Evolutionary conservation across 345 rosid genomes (phyloP), one percentile per base, ranked within the genome.

Genomic region (Draba incana): DNA sequence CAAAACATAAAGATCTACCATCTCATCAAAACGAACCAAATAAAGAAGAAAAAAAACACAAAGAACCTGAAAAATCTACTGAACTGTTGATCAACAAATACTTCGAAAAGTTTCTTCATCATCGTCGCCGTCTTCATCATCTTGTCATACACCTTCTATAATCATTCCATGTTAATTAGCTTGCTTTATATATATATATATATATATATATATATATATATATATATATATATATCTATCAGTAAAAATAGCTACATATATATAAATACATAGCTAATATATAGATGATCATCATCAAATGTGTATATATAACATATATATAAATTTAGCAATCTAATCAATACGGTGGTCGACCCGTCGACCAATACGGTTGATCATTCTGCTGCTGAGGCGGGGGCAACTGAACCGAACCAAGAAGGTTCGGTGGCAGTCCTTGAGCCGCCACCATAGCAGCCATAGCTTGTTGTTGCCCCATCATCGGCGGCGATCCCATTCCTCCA

Each of bases 351-450:
- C 93, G 86, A 28, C 83, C 96, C 10, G 88, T 83, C 2, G 92
- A 86, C 99, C 99, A 94, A 49, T 84, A 94, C 4, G 82, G 74
- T 59, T 84, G 83, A 45, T 94, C 96, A 33, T 79, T 70, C 3
- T 93, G 99, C 14, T 50, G 66, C 7, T 11, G 62, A 12, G 56
- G 49, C 4, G 79, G 49, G 2, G 79, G 79, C 75, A 91, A 62
- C 75, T 91, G 99, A 59, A 94, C 79, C 24, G 99, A 89, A 58
- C 84, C 90, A 59, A 94, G 84, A 25, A 94, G 86, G 78, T 94
- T 91, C 3, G 95, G 99, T 33, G 84, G 93, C 77, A 94, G 63
- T 13, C 99, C 98, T 41, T 89, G 92, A 68, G 69, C 62, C 16
- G 64, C 69, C 20, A 57, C 69, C 57, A 80, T 77, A 35, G 88